Conservation (phyloP, 208 protist genomes). For the Crithidia fasciculata region DNA sequence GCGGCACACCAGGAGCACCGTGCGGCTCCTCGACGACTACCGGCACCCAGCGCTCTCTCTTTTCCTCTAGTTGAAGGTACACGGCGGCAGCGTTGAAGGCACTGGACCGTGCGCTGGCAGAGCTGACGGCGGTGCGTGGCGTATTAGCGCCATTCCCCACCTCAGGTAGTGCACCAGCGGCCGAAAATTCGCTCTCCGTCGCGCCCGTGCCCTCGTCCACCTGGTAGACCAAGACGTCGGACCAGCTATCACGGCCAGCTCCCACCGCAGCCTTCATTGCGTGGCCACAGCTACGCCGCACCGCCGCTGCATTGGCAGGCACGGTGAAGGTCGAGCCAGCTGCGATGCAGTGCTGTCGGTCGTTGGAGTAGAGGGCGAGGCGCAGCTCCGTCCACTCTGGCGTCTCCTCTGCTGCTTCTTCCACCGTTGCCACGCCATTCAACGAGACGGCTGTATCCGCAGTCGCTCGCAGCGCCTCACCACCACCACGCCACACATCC, state of each 20-base stretch:
- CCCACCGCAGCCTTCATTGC: not conserved
- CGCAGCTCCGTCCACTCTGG: slow-evolving; percentile 30
- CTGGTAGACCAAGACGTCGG: slow-evolving; percentile 40
- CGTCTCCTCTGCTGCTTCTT: not conserved
- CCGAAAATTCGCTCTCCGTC: not conserved
- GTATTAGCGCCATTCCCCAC: not conserved
- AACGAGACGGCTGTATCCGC: not conserved
- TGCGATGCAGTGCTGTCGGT: slow-evolving; percentile 25
- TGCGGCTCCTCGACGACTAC: not conserved
- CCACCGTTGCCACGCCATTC: not conserved
- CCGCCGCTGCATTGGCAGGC: slow-evolving; percentile 19
- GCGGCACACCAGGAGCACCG: too few species aligned
- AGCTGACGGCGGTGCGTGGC: not conserved
- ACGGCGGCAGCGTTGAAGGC: slow-evolving; percentile 11
- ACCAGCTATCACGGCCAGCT: slow-evolving; percentile 38
- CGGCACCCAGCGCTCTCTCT: slow-evolving; percentile 23
- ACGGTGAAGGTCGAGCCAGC: slow-evolving; percentile 26
- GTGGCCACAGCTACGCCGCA: slow-evolving; percentile 8
- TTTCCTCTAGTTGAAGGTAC: slow-evolving; percentile 22
- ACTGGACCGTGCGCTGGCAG: not conserved
- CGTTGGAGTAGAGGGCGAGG: slow-evolving; percentile 23
- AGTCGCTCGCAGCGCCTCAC: too few species aligned
- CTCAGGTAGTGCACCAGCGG: too few species aligned
- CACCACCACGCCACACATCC: slow-evolving; percentile 16
- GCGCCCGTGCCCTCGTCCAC: not conserved